Base-by-base conservation (phyloP, 441 rosid species). In the Gossypium davidsonii region DNA sequence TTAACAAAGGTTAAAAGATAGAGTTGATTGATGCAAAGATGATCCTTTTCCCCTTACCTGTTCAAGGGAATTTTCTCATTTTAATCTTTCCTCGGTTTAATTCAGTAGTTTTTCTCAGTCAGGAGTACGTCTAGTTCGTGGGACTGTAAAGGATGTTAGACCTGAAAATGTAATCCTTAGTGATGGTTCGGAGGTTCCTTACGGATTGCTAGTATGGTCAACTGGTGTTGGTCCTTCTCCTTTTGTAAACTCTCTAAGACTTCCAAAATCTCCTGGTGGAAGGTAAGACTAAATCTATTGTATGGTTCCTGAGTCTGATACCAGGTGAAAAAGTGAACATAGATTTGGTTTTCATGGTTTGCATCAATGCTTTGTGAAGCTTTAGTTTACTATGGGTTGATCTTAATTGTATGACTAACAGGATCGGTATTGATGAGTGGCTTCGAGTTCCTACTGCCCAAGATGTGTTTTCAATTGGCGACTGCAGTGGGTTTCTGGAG, bases 211-310 rank as follows among this genome's bases (percentile, higher is more conserved):
- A 76, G 95, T 89, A 4, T 93, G 98, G 98, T 91, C 97, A 62
- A 91, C 98, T 2, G 97, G 98, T 69, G 98, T 92, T 56, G 98
- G 97, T 71, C 97, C 95, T 66, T 88, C 97, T 26, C 52, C 83
- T 69, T 79, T 93, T 52, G 90, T 91, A 17, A 86, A 79, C 48
- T 83, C 92, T 73, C 76, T 89, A 48, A 85, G 85, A 48, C 81
- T 93, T 77, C 90, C 97, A 4, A 91, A 93, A 79, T 87, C 91
- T 76, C 91, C 91, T 1, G 93, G 97, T 80, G 95, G 95, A 74
- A 91, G 98, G 97, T 87, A 76, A 81, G 42, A 18, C 7, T 0
- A 11, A 57, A 23, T 3, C 28, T 18, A 31, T 31, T 31, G 34
- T 31, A 31, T 31, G 1, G 6, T 4, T 31, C 34, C 34, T 2